Base-by-base conservation (phyloP, 1,139 yeast genomes). In the Ashbya aceris region DNA sequence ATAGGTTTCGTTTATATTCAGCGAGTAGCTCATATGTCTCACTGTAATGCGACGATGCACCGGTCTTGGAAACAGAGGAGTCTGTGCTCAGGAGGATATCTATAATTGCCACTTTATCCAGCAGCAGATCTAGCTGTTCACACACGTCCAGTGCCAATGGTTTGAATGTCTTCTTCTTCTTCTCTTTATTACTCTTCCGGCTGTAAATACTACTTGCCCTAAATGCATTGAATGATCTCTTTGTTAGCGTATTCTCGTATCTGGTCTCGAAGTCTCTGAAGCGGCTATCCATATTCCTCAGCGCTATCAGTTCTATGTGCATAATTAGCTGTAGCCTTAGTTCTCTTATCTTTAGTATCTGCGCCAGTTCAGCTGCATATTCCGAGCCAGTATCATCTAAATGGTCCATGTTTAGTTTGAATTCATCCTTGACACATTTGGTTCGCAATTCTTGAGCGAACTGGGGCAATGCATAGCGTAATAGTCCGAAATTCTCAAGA, bases 321-420 rank as follows among this genome's bases (percentile, higher is more conserved):
- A 81, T 50, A 1, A 82, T 60, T 0, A 80, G 65, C 54, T 83
- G 93, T 13, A 83, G 61, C 53, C 80, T 85, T 1, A 83, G 74
- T 52, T 83, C 93, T 32, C 89, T 66, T 1, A 76, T 63, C 51
- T 79, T 81, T 43, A 80, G 62, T 23, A 59, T 45, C 5, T 37
- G 40, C 1, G 41, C 30, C 4, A 59, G 27, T 27, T 51, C 56
- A 3, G 35, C 31, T 9, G 37, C 6, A 41, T 27, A 11, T 39
- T 30, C 30, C 23, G 28, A 27, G 33, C 11, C 12, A 28, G n/a
- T 10, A 8, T 36, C 29, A 7, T n/a, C 17, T 4, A 13, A 12
- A 4, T 27, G 20, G 9, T 32, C 31, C 8, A 20, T 12, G 34
- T 32, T 10, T 4, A 41, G 27, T 4, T 27, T 17, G 13, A 38